These are phyloP conservation scores for Cyberlindnera bimundalis DNA, from an alignment of 805 yeast species.

Conservation along the genomic window DNA sequence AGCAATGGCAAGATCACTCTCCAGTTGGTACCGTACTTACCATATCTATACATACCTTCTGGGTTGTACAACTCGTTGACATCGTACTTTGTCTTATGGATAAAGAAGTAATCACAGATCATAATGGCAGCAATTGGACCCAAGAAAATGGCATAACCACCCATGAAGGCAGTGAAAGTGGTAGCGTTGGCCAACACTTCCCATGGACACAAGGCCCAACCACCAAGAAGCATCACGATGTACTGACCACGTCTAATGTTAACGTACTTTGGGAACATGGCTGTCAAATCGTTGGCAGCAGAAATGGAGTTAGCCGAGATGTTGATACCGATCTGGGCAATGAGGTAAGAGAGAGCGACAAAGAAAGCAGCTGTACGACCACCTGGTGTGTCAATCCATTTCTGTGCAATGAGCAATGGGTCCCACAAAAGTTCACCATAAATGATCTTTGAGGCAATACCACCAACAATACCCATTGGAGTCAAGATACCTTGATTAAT, in stretches of 20 bases:
- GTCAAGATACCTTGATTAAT: constrained; percentile 15
- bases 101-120: constrained; percentile 17
- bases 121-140: constrained; percentile 18
- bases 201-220: constrained; percentile 19
- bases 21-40: constrained; percentile 16
- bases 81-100: constrained; percentile 13
- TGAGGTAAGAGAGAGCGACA: constrained; percentile 61
- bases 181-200: constrained; percentile 18
- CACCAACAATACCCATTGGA: constrained; percentile 19
- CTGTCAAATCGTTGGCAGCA: constrained; percentile 67
- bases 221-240: constrained; percentile 15
- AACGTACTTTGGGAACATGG: constrained; percentile 56
- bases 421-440: constrained; percentile 21
- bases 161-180: constrained; percentile 17
- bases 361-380: constrained; percentile 76
- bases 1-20: constrained; percentile 13
- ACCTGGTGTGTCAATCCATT: constrained; percentile 34
- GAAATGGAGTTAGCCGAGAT: constrained; percentile 65
- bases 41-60: constrained; percentile 13
- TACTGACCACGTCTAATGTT: constrained; percentile 55
- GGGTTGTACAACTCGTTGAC: constrained; percentile 8
- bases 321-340: constrained; percentile 76
- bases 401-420: constrained; percentile 18
- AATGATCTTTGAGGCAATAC: constrained; percentile 15
- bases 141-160: constrained; percentile 18